Evolutionary conservation across 2,329 filamentous ascomycete species (phyloP), one percentile per base, ranked within the genome.

Genomic region (Davidsoniella eucalypti): DNA sequence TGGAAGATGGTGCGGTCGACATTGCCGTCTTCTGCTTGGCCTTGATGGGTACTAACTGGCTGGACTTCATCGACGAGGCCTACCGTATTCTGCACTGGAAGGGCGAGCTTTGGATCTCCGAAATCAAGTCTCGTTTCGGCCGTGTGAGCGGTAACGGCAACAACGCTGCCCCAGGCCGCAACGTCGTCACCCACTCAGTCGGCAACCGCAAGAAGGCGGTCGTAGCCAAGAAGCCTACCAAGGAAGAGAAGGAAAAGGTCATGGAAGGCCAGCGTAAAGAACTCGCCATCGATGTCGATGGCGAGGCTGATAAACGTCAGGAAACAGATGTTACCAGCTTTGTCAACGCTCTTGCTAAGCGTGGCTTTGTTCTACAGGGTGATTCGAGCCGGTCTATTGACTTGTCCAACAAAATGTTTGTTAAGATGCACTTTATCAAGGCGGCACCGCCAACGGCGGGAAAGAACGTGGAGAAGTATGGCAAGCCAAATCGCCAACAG

Each of bases 31-130:
- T 96, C 70, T 98, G 92, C 64, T 75, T 98, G 29, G 92, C 90
- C 46, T 76, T 98, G 53, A 98, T 98, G 92, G 92, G 92, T 61
- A 98, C 92, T 50, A 98, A 98, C 68, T 98, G 92, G 90, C 76
- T 94, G 49, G 81, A 87, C 58, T 96, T 98, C 63, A 76, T 98
- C 59, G 92, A 96, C 66, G 92, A 98, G 68, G 90, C 90, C 12
- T 94, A 87, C 69, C 81, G 92, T 49, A 73, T 96, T 47, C 74
- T 98, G 54, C 82, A 87, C 61, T 88, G 87, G 76, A 90, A 92
- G 61, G 92, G 92, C 57, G 92, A 98, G 69, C 79, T 94, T 49
- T 98, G 92, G 92, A 77, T 98, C 47, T 85, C 87, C 44, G 92
- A 98, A 68, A 95, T 98, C 66, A 96, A 96, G 69, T 86, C 79